phyloP scores from a whole-genome alignment of 1,139 yeast species.

The Debaryomyces singareniensis region DNA sequence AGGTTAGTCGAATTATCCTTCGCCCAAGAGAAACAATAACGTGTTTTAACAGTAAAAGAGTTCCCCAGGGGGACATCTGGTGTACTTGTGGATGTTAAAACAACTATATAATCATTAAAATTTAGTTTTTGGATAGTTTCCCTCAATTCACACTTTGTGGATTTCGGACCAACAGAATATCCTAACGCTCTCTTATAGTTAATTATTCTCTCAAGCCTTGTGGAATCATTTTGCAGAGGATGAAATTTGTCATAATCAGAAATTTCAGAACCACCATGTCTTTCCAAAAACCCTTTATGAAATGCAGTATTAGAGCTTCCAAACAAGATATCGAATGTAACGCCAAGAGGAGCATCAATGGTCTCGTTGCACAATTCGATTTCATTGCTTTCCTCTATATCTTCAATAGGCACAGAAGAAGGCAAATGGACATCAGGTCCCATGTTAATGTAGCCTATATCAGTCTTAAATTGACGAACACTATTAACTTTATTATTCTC shows the following conservation, averaged over 20 bases:
- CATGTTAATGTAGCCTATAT: conserved; percentile 22
- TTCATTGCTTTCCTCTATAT: conserved; percentile 20
- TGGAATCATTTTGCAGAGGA: conserved; percentile 25
- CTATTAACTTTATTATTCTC: conserved; percentile 6
- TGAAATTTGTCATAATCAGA: conserved; percentile 34
- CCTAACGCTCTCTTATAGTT: conserved; percentile 43
- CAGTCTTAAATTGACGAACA: conserved; percentile 24
- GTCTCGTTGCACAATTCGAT: conserved; percentile 26
- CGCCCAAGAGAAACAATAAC: conserved; percentile 46
- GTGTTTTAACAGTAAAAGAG: conserved; percentile 45
- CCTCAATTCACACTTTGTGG: conserved; percentile 44
- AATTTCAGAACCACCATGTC: conserved; percentile 45
- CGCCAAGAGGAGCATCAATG: conserved; percentile 44
- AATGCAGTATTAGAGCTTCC: conserved; percentile 35
- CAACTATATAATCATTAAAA: conserved; percentile 28
- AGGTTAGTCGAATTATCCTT: conserved; percentile 34
- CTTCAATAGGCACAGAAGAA: conserved; percentile 17
- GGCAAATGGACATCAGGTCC: conserved; percentile 37
- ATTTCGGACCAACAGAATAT: conserved; percentile 52
- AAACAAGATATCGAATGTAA: conserved; percentile 42
- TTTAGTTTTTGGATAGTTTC: conserved; percentile 40
- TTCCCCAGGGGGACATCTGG: conserved; percentile 61
- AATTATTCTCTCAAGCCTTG: conserved; percentile 27
- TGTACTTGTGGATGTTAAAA: conserved; percentile 36
- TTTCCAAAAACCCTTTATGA: conserved; percentile 32